phyloP scores from a whole-genome alignment of 768 basidiomycete genomes.

The Mrakia gelida region DNA sequence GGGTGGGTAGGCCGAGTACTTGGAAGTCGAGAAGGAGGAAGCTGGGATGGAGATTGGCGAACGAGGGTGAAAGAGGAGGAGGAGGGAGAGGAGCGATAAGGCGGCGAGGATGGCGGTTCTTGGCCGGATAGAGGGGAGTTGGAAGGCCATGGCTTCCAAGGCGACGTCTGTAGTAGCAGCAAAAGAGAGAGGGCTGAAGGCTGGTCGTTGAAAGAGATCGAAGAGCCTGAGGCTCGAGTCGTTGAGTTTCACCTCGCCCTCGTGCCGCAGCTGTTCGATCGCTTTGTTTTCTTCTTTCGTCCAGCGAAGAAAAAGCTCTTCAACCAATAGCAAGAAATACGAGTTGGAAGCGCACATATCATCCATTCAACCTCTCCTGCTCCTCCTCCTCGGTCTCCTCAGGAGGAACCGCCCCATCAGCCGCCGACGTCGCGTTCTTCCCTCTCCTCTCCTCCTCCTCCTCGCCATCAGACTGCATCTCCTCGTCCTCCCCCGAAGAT shows the following conservation, averaged over 20 bases:
- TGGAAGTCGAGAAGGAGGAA: neutral
- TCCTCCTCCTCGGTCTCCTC: slow-evolving; percentile 32
- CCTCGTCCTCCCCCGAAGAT: slow-evolving; percentile 23
- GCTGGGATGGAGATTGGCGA: slow-evolving; percentile 9
- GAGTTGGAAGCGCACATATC: neutral
- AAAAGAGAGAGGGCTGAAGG: no score
- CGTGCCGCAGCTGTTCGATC: no score
- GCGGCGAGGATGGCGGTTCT: neutral
- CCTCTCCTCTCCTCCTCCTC: slow-evolving; percentile 27
- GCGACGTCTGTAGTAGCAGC: no score
- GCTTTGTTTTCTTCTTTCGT: no score
- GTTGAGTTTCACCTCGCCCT: no score
- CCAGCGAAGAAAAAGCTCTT: no score
- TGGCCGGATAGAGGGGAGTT: slow-evolving; percentile 4
- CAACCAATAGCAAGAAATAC: neutral
- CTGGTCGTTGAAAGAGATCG: no score
- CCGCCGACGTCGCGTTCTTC: neutral
- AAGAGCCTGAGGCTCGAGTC: no score
- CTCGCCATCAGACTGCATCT: slow-evolving; percentile 4
- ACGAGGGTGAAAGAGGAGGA: slow-evolving; percentile 13
- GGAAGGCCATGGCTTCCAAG: neutral
- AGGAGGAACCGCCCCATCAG: neutral
- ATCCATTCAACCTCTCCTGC: slow-evolving; percentile 19
- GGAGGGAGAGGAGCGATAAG: neutral
- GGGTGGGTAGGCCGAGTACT: slow-evolving; percentile 12